Evolutionary conservation across 257 asterid genomes (phyloP).

Genomic region (Penstemon newberryi): DNA sequence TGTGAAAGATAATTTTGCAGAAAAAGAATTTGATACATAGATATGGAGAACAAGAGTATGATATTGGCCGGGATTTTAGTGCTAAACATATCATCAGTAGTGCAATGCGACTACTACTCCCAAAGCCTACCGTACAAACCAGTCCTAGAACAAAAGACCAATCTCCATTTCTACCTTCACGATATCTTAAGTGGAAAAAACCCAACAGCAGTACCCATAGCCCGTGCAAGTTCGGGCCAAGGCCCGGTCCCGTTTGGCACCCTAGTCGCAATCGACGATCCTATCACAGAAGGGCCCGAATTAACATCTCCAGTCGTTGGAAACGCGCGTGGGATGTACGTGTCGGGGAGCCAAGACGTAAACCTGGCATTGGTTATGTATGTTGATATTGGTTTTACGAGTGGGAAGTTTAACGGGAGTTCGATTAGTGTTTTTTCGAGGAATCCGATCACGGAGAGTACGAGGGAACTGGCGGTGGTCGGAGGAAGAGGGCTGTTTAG

Average conservation of each 20-base stretch:
- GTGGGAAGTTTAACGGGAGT: slow-evolving; percentile 45
- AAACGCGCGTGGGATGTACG: slow-evolving; percentile 40
- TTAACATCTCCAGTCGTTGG: slow-evolving; percentile 36
- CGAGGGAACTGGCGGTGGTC: slow-evolving; percentile 49
- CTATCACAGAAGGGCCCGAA: slow-evolving; percentile 43
- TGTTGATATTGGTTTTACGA: slow-evolving; percentile 39
- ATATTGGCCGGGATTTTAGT: slow-evolving; percentile 22
- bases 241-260: slow-evolving; percentile 39
- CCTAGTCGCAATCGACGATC: slow-evolving; percentile 36
- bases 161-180: slow-evolving; percentile 44
- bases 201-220: slow-evolving; percentile 38
- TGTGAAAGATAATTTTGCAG: no score
- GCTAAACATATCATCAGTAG: slow-evolving; percentile 19
- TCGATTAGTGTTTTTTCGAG: slow-evolving; percentile 49
- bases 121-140: slow-evolving; percentile 28
- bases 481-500: slow-evolving; percentile 52
- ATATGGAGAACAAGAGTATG: slow-evolving; percentile 6
- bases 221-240: slow-evolving; percentile 21
- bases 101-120: slow-evolving; percentile 33
- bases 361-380: slow-evolving; percentile 34
- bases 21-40: no score
- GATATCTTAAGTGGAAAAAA: slow-evolving; percentile 43
- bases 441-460: slow-evolving; percentile 47
- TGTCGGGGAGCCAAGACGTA: slow-evolving; percentile 32
- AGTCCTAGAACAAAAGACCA: slow-evolving; percentile 25